A percentile compares a stretch with the other conserved stretches of the same genome.
phyloP scores from a whole-genome alignment of 768 basidiomycete species.

The Tylopilus rubrobrunneus region DNA sequence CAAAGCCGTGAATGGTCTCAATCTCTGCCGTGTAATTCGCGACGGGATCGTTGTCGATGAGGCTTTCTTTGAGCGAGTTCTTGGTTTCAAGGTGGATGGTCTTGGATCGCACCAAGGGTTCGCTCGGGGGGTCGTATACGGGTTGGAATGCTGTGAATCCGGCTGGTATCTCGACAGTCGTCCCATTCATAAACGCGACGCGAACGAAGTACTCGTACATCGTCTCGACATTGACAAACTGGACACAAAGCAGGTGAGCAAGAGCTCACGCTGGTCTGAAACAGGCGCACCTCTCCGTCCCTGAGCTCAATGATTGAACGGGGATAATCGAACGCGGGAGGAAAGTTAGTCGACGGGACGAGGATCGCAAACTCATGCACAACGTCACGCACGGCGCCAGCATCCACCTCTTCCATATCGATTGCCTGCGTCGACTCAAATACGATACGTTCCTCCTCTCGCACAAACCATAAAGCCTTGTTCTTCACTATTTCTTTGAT shows the following conservation, averaged over 20 bases:
- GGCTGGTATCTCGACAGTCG: neutral
- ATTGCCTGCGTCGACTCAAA: conserved; percentile 9
- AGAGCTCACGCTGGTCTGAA: neutral
- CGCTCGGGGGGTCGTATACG: too few relatives aligned
- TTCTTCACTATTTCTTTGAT: neutral
- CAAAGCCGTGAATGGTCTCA: too few relatives aligned
- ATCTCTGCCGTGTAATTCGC: too few relatives aligned
- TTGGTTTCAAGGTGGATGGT: too few relatives aligned
- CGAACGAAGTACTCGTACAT: neutral
- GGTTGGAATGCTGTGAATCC: too few relatives aligned
- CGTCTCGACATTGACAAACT: neutral
- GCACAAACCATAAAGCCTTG: conserved; percentile 6
- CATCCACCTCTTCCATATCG: neutral
- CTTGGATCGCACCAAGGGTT: neutral
- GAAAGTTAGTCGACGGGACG: conserved; percentile 15
- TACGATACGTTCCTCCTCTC: conserved; percentile 13
- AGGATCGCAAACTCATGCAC: conserved; percentile 8
- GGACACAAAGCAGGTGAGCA: neutral
- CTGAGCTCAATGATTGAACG: neutral
- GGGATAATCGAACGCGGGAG: conserved; percentile 7
- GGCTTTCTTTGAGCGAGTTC: too few relatives aligned
- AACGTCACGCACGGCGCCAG: neutral
- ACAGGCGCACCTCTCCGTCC: neutral
- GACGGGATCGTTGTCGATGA: neutral
- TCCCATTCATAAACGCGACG: neutral